These are phyloP conservation scores for Trichoderma cornu-damae DNA, from an alignment of 2,329 filamentous ascomycete species.

Conservation along the genomic window DNA sequence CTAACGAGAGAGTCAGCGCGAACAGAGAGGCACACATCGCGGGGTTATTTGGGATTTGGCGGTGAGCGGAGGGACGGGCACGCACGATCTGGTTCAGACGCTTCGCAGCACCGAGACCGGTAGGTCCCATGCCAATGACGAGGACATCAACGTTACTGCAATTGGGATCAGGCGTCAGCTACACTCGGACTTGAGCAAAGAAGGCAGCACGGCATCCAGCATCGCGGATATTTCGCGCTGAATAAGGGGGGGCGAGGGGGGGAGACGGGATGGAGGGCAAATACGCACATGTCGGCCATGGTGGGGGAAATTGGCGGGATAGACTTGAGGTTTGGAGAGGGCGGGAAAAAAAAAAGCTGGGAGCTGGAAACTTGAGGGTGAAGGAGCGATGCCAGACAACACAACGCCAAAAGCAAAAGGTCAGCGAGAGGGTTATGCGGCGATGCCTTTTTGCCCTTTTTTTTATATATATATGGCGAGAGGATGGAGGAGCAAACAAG, in stretches of 20 bases:
- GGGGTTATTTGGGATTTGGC: conserved; percentile 24
- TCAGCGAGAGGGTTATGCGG: conserved; percentile 14
- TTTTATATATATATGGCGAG: no score
- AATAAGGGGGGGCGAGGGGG: not conserved
- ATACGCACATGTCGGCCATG: conserved; percentile 39
- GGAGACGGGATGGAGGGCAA: conserved; percentile 13
- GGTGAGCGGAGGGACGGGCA: conserved; percentile 29
- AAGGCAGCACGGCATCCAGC: not conserved
- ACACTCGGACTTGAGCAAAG: not conserved
- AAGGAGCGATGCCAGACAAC: conserved; percentile 16
- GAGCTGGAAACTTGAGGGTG: conserved; percentile 22
- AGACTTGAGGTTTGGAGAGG: not conserved
- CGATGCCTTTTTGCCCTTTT: conserved; percentile 28
- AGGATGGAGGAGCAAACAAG: conserved; percentile 23
- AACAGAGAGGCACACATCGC: conserved; percentile 19
- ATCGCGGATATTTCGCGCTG: conserved; percentile 2
- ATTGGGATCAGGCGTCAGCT: conserved; percentile 21
- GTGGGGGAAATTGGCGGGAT: conserved; percentile 28
- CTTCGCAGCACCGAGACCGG: conserved; percentile 95
- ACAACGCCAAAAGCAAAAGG: conserved; percentile 9
- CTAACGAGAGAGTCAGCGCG: conserved; percentile 45
- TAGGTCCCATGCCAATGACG: conserved; percentile 95
- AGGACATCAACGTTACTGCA: conserved; percentile 88
- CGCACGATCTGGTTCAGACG: conserved; percentile 92
- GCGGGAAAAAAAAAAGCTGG: conserved; percentile 14